Conservation (phyloP, 768 basidiomycete species). For the Lactarius hengduanensis region DNA sequence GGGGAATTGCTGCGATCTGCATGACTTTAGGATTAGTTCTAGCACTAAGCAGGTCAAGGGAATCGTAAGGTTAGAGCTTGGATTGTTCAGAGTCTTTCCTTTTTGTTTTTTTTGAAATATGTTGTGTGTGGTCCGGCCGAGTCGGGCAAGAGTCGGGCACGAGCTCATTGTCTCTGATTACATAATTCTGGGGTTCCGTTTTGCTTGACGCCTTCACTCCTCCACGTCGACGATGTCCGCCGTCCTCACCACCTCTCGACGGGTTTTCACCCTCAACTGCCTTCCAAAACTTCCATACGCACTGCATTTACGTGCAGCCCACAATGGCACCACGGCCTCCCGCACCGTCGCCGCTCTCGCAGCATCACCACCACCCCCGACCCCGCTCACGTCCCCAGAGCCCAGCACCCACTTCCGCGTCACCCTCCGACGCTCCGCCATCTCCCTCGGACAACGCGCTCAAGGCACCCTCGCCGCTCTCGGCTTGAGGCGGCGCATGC, state of each 20-base stretch:
- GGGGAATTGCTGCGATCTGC: no score
- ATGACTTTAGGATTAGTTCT: no score
- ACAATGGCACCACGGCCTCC: slow-evolving; percentile 21
- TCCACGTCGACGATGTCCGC: slow-evolving; percentile 3
- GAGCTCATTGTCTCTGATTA: no score
- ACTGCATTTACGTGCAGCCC: background rate
- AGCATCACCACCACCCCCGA: background rate
- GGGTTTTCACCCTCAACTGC: background rate
- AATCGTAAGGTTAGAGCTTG: no score
- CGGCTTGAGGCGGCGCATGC: slow-evolving; percentile 78
- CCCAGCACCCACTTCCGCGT: slow-evolving; percentile 81
- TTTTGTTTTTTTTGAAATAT: no score
- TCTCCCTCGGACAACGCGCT: slow-evolving; percentile 70
- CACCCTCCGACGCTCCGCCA: slow-evolving; percentile 83
- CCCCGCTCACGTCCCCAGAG: slow-evolving; percentile 18
- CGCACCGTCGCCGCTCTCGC: slow-evolving; percentile 22
- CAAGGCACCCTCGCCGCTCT: slow-evolving; percentile 77
- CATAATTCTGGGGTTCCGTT: no score
- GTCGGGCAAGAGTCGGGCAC: no score
- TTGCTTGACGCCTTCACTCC: no score
- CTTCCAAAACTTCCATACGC: background rate
- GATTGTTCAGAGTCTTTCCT: no score
- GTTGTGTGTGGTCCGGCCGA: no score
- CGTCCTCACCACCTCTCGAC: slow-evolving; percentile 7
- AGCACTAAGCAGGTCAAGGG: no score